phyloP scores from a whole-genome alignment of 2,329 filamentous ascomycete species.

The Fusarium kyushuense region DNA sequence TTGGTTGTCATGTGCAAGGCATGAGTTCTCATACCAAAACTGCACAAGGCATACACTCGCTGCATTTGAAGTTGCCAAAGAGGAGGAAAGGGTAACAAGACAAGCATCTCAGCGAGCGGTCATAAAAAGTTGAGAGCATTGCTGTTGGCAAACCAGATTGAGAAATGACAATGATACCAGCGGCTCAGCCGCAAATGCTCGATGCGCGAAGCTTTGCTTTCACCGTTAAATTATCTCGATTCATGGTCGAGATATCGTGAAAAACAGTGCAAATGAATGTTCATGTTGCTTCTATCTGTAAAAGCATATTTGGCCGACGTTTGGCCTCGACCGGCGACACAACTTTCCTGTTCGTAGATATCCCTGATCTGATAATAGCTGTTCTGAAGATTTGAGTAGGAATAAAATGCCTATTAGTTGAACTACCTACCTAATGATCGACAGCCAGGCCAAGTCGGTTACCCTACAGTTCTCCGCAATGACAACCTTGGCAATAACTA shows the following conservation, averaged over 20 bases:
- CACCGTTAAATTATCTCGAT: not conserved
- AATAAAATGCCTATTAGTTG: no score
- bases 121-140: constrained; percentile 44
- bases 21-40: constrained; percentile 29
- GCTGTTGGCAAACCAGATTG: constrained; percentile 40
- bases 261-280: not conserved
- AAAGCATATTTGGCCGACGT: not conserved
- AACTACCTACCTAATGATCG: not conserved
- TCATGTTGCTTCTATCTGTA: not conserved
- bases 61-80: not conserved
- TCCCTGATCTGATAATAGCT: not conserved
- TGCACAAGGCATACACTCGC: constrained; percentile 29
- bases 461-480: constrained; percentile 38
- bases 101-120: constrained; percentile 23
- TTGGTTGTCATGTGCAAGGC: constrained; percentile 30
- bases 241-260: not conserved
- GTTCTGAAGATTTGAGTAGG: not conserved
- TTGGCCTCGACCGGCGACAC: not conserved
- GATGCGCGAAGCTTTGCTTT: constrained; percentile 24
- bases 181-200: constrained; percentile 38
- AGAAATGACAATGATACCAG: constrained; percentile 46
- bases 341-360: not conserved
- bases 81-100: constrained; percentile 4
- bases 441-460: not conserved
- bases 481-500: constrained; percentile 18